Base-by-base conservation (phyloP, 1,284 basidiomycete genomes). In the Ustilago curta region DNA sequence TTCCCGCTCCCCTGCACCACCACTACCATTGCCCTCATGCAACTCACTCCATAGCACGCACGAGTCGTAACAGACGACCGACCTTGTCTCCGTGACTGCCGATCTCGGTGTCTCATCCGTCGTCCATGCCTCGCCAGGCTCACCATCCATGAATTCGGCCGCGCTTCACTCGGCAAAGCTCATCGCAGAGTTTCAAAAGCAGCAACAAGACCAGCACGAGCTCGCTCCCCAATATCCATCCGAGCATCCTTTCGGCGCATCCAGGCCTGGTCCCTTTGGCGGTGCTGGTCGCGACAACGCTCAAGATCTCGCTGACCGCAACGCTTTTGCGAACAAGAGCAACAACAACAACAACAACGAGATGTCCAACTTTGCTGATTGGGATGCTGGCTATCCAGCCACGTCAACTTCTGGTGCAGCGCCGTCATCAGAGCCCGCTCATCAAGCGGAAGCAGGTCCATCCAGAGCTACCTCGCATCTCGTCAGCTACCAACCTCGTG, bases 151-250 rank as follows among this genome's bases (percentile, higher is more conserved):
- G 73, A 70, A 67, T 52, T 62, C 65, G 32, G 73, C 73, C 31
- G 64, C 73, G 7, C 19, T 56, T 16, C 44, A 76, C 29, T 76
- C 73, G 12, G 59, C 59, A 45, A 65, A 60, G 51, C 72, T 78
- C 50, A 71, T 78, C 55, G 64, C 55, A 45, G 71, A 71, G 56
- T 75, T 75, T 48, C 65, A 78, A 61, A 54, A 59, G 23, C 51
- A 53, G 50, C 71, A 71, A 16, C 25, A 55, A 27, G 43, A 45
- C 11, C 40, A 31, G 6, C n/a, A 47, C 19, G 12, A 43, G 25
- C 29, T 32, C 1, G 2, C 31, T 29, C 52, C 53, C 11, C n/a
- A 42, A 12, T 66, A 71, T 27, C 76, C 76, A 5, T 71, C 71
- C 37, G 48, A 47, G 23, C 60, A 69, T 51, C 71, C 76, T 4